Base-by-base conservation (phyloP, 2,329 filamentous ascomycete species). In the Passalora sequoiae region DNA sequence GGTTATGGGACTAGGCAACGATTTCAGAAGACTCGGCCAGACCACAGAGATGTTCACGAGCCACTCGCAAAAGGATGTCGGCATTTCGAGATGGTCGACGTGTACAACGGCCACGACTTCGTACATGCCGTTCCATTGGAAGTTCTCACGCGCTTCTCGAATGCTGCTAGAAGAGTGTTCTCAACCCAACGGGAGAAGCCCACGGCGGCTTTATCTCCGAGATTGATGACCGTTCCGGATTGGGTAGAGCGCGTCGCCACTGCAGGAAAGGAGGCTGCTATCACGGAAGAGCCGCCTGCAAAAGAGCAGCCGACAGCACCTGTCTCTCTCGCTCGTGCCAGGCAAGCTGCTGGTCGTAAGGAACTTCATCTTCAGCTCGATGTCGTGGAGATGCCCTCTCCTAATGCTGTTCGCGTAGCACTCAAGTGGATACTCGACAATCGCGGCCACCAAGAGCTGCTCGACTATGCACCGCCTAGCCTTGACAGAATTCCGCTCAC, bases 401-500 rank as follows among this genome's bases (percentile, higher is more conserved):
- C 28, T 6, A 21, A 43, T 6, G 48, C 38, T 10, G 19, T 54
- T 12, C 28, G 17, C 19, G 22, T 30, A 4, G 42, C 44, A 4
- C 38, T 58, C 2, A 44, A 42, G 10, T 58, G 53, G 53, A 55
- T 58, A 53, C 28, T 44, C 9, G 40, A 44, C 38, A 58, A 58
- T 47, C 43, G 44, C 24, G 29, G 44, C 27, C 31, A 44, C 4
- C 25, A 41, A 15, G 24, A 36, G 4, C 39, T 53, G 4, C 31
- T 49, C 5, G 31, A 38, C 24, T 44, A 50, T 13, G 45, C 44
- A 19, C 47, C 49, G 2, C 16, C 24, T 4, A 30, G 30, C 17
- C 33, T 48, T n/a, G 10, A 22, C 4, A 38, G 40, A 6, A 29
- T 46, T 5, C 9, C 28, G 4, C 39, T 56, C 2, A 19, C 20